Percentiles rank a stretch among this genome's conserved stretches.
Conservation (phyloP, 2,329 filamentous ascomycete genomes). For the Rhexocercosporidium sp. region DNA sequence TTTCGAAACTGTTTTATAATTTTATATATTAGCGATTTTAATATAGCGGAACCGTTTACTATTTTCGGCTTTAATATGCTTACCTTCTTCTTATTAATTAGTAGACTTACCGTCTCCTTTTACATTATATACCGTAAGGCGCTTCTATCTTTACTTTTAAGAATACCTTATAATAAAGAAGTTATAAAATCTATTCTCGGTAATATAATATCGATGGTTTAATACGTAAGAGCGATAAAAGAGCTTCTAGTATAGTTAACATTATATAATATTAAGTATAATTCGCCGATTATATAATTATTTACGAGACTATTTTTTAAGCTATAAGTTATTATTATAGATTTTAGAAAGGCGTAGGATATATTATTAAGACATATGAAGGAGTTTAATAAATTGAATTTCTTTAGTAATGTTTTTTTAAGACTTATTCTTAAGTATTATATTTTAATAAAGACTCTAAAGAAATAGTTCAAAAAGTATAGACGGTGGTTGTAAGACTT, state of each 20-base stretch:
- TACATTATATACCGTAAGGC: conserved; percentile 13
- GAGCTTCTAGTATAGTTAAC: conserved; percentile 16
- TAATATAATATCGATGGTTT: conserved; percentile 17
- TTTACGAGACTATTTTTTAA: conserved; percentile 31
- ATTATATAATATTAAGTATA: conserved; percentile 13
- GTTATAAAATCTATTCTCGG: conserved; percentile 16
- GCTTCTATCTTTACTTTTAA: conserved; percentile 23
- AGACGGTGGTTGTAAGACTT: conserved; percentile 41
- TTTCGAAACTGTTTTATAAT: not conserved
- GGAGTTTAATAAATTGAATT: conserved; percentile 42
- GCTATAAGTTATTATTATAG: conserved; percentile 36
- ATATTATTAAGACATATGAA: conserved; percentile 38
- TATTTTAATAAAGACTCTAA: conserved; percentile 39
- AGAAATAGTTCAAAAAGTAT: conserved; percentile 35
- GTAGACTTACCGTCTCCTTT: not conserved
- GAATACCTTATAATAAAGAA: conserved; percentile 26
- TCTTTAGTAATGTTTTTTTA: conserved; percentile 33
- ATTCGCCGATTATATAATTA: conserved; percentile 37
- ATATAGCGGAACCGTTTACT: not conserved
- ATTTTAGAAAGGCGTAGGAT: conserved; percentile 40
- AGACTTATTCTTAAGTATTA: conserved; percentile 38
- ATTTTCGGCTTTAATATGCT: not conserved
- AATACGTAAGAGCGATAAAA: conserved; percentile 1
- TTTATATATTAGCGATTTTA: not conserved
- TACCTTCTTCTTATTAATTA: not conserved